These are phyloP conservation scores for Suillus luteus DNA, from an alignment of 768 basidiomycete genomes.

Conservation along the genomic window DNA sequence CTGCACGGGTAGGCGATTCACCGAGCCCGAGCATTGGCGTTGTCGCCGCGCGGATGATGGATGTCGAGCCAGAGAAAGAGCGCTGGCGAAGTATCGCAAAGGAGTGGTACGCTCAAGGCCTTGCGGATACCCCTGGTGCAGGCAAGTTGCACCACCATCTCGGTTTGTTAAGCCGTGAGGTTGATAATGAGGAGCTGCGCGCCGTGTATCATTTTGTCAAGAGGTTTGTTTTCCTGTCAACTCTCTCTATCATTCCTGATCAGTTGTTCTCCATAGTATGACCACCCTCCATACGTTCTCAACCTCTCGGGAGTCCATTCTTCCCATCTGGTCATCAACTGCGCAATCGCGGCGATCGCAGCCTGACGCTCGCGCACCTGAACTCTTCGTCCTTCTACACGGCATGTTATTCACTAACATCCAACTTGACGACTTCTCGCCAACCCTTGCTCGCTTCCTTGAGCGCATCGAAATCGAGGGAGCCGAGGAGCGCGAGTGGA, in stretches of 20 bases:
- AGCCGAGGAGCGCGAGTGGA: conserved; percentile 87
- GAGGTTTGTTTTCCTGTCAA: conserved; percentile 56
- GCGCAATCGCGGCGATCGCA: conserved; percentile 64
- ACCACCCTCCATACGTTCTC: conserved; percentile 87
- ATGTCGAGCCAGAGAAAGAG: conserved; percentile 90
- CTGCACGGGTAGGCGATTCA: conserved; percentile 62
- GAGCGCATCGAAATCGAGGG: conserved; percentile 85
- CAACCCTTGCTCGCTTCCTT: conserved; percentile 79
- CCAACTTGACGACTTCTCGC: conserved; percentile 87
- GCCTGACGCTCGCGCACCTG: conserved; percentile 72
- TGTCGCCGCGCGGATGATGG: conserved; percentile 77
- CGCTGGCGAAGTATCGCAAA: conserved; percentile 87
- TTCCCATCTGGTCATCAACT: conserved; percentile 82
- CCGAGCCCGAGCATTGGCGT: conserved; percentile 80
- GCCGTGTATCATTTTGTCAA: conserved; percentile 94
- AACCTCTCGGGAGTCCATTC: conserved; percentile 86
- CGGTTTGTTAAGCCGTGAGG: conserved; percentile 83
- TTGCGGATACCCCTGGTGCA: conserved; percentile 89
- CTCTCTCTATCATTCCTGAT: conserved; percentile 3
- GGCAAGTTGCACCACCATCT: conserved; percentile 95
- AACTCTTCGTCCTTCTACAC: conserved; percentile 89
- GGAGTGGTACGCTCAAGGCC: conserved; percentile 90
- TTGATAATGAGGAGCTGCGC: conserved; percentile 77
- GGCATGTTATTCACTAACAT: conserved; percentile 98
- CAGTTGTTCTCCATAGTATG: conserved; percentile 54